A percentile compares a stretch with the other conserved stretches of the same genome.
phyloP scores from a whole-genome alignment of 148 eudicot species.

The Cornus kousa region DNA sequence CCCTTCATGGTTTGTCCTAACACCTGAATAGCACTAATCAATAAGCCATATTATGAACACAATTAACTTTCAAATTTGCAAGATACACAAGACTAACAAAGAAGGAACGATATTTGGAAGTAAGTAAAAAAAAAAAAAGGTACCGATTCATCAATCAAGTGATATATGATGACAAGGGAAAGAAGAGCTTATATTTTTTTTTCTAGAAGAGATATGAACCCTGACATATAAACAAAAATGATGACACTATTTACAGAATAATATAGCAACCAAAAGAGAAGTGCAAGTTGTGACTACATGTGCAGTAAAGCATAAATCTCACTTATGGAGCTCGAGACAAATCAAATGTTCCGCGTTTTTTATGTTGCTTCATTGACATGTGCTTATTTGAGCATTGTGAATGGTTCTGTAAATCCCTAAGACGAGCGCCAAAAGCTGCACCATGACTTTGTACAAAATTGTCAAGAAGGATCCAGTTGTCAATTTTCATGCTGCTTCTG shows the following conservation, averaged over 20 bases:
- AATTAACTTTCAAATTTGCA: background rate
- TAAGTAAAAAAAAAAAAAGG: too few relatives aligned
- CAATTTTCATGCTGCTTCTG: slow-evolving; percentile 46
- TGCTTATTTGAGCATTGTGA: slow-evolving; percentile 83
- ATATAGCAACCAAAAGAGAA: background rate
- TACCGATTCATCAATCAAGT: too few relatives aligned
- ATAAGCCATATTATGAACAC: background rate
- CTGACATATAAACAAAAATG: too few relatives aligned
- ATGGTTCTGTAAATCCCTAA: slow-evolving; percentile 35
- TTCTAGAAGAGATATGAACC: too few relatives aligned
- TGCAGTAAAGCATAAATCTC: slow-evolving; percentile 26
- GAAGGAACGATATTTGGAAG: too few relatives aligned
- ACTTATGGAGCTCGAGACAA: slow-evolving; percentile 57
- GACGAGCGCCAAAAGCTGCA: slow-evolving; percentile 13
- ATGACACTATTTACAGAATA: too few relatives aligned
- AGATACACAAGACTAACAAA: too few relatives aligned
- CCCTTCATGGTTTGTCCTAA: slow-evolving; percentile 1
- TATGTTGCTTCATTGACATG: slow-evolving; percentile 75
- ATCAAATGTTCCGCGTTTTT: slow-evolving; percentile 52
- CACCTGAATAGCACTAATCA: background rate
- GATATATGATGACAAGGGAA: too few relatives aligned
- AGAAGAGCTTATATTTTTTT: too few relatives aligned
- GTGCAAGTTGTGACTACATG: background rate
- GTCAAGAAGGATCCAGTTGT: slow-evolving; percentile 74
- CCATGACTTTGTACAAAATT: slow-evolving; percentile 47